A percentile compares a stretch with the other conserved stretches of the same genome.
These are phyloP conservation scores for Raffaelea deltoideospora DNA, from an alignment of 2,329 filamentous ascomycete genomes.

Conservation along the genomic window DNA sequence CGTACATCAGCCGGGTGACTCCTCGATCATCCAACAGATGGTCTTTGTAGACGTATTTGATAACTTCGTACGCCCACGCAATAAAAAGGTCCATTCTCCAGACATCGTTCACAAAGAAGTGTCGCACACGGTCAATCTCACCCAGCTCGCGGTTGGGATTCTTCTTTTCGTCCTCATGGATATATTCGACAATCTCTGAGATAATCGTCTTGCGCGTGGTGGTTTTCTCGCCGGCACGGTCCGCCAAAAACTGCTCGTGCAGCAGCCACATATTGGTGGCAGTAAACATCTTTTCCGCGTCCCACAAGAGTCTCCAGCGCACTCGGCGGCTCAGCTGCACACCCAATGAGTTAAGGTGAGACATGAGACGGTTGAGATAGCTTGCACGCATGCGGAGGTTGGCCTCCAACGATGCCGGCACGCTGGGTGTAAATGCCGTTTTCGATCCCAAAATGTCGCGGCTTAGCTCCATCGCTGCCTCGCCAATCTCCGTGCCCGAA, in stretches of 20 bases:
- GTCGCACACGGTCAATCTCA: conserved; percentile 67
- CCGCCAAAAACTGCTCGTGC: conserved; percentile 54
- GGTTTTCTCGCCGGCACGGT: conserved; percentile 32
- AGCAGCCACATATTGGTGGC: conserved; percentile 66
- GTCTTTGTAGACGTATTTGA: conserved; percentile 56
- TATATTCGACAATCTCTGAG: conserved; percentile 57
- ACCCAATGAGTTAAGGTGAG: conserved; percentile 52
- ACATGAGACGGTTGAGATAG: conserved; percentile 61
- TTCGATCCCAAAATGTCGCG: conserved; percentile 66
- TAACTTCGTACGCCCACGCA: conserved; percentile 63
- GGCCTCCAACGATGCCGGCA: conserved; percentile 63
- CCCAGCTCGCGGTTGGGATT: conserved; percentile 46
- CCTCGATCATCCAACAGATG: conserved; percentile 37
- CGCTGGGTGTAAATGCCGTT: conserved; percentile 56
- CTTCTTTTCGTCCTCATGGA: conserved; percentile 63
- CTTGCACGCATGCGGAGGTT: conserved; percentile 60
- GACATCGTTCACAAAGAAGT: conserved; percentile 72
- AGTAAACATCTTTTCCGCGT: conserved; percentile 80
- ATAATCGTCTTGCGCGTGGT: conserved; percentile 52
- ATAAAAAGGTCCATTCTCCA: conserved; percentile 59
- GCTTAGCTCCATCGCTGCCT: conserved; percentile 66
- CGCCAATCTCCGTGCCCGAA: conserved; percentile 51
- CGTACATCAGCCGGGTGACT: conserved; percentile 42
- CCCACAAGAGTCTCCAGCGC: conserved; percentile 70
- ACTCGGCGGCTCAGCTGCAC: conserved; percentile 50